Conservation (phyloP, 2,329 filamentous ascomycete species). For the Curvularia spicifera region DNA sequence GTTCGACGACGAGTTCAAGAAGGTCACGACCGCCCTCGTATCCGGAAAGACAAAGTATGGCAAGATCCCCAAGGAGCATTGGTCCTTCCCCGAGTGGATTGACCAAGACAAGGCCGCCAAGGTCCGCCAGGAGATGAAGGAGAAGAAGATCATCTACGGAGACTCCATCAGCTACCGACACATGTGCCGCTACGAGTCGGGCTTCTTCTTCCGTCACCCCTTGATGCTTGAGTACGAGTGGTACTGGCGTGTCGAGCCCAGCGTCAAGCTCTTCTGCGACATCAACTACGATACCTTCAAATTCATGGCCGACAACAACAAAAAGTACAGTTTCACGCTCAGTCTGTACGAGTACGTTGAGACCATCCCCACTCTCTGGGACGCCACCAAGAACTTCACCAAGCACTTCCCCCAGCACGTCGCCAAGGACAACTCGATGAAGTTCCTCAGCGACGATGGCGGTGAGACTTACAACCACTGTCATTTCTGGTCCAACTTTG, state of each 20-base stretch:
- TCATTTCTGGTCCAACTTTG: constrained; percentile 99
- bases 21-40: constrained; percentile 85
- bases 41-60: constrained; percentile 93
- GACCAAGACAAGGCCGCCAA: constrained; percentile 91
- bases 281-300: constrained; percentile 96
- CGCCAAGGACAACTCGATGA: constrained; percentile 81
- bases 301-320: constrained; percentile 92
- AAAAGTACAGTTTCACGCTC: constrained; percentile 97
- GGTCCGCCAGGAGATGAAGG: constrained; percentile 91
- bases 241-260: constrained; percentile 99
- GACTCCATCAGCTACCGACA: constrained; percentile 97
- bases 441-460: constrained; percentile 87
- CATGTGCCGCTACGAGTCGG: constrained; percentile 99
- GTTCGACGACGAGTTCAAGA: constrained; percentile 93
- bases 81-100: constrained; percentile 96
- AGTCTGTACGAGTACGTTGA: constrained; percentile 96
- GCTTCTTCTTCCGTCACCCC: constrained; percentile 97
- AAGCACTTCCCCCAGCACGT: constrained; percentile 88
- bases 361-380: constrained; percentile 95
- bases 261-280: constrained; percentile 95
- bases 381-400: constrained; percentile 94
- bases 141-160: constrained; percentile 96
- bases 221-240: constrained; percentile 97
- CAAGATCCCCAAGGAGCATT: constrained; percentile 87
- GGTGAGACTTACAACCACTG: constrained; percentile 96